Evolutionary conservation across 2,329 filamentous ascomycete species (phyloP).

Genomic region (Exophiala oligosperma): DNA sequence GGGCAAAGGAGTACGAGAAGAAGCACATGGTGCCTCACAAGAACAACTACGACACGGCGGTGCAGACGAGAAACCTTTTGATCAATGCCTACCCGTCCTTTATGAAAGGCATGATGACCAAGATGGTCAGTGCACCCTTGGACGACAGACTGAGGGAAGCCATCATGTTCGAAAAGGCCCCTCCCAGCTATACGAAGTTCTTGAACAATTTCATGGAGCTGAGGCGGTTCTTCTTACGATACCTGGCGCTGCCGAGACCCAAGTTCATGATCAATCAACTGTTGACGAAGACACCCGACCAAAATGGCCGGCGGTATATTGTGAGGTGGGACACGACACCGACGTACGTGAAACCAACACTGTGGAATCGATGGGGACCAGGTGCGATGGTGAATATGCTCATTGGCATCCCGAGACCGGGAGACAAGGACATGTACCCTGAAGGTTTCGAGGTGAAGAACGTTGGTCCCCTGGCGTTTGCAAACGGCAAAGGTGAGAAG

Average conservation of each 20-base stretch:
- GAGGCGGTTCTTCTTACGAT: constrained; percentile 58
- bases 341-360: constrained; percentile 62
- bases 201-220: constrained; percentile 51
- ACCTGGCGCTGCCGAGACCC: constrained; percentile 60
- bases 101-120: constrained; percentile 48
- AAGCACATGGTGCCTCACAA: constrained; percentile 50
- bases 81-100: constrained; percentile 54
- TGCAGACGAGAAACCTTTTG: constrained; percentile 62
- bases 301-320: constrained; percentile 54
- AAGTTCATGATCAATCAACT: constrained; percentile 36
- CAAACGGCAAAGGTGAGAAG: constrained; percentile 51
- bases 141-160: constrained; percentile 63
- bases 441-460: constrained; percentile 55
- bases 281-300: constrained; percentile 50
- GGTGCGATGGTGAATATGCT: constrained; percentile 51
- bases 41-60: constrained; percentile 41
- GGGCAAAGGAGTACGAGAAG: constrained; percentile 57
- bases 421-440: constrained; percentile 47
- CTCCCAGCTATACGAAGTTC: constrained; percentile 35
- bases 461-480: constrained; percentile 60
- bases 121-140: constrained; percentile 61
- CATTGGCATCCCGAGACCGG: constrained; percentile 49
- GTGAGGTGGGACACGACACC: constrained; percentile 61
- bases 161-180: constrained; percentile 58
- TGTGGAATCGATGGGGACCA: constrained; percentile 64